A percentile compares a stretch with the other conserved stretches of the same genome.
Evolutionary conservation across 1,139 yeast genomes (phyloP).

Genomic region (Candida mesenterica): DNA sequence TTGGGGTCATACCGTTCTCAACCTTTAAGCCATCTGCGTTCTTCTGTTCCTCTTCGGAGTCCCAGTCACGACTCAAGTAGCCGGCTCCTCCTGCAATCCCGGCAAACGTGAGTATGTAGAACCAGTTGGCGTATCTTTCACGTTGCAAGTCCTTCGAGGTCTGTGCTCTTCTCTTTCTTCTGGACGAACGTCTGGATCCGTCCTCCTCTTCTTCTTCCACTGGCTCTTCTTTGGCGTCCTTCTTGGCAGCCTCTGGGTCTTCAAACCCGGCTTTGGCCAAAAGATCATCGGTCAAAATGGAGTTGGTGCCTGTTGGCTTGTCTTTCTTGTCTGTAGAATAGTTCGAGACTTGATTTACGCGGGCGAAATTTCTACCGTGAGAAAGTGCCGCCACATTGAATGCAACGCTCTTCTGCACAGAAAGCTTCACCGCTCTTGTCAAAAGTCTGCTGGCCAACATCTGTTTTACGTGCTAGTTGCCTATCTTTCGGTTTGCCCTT

Average conservation of each 20-base stretch:
- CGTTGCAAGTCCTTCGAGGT: slow-evolving; percentile 60
- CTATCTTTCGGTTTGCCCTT: neutral
- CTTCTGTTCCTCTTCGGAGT: slow-evolving; percentile 66
- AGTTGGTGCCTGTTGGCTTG: slow-evolving; percentile 38
- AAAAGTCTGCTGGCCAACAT: slow-evolving; percentile 2
- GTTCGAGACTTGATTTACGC: slow-evolving; percentile 3
- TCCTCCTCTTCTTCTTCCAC: slow-evolving; percentile 16
- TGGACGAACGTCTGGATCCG: slow-evolving; percentile 14
- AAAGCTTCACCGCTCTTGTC: slow-evolving; percentile 1
- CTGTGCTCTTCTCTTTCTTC: slow-evolving; percentile 54
- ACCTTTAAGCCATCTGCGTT: slow-evolving; percentile 48
- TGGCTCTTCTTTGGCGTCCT: slow-evolving; percentile 5
- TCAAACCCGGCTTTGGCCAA: slow-evolving; percentile 83
- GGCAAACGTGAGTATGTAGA: slow-evolving; percentile 62
- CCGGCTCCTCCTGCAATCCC: slow-evolving; percentile 63
- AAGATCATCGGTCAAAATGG: slow-evolving; percentile 77
- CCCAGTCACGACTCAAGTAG: slow-evolving; percentile 87
- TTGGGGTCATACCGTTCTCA: slow-evolving; percentile 68
- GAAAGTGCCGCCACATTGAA: neutral
- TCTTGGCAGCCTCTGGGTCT: slow-evolving; percentile 22
- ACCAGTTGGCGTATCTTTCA: slow-evolving; percentile 67
- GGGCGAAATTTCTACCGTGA: neutral
- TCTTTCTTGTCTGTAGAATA: slow-evolving; percentile 27
- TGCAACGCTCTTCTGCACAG: neutral
- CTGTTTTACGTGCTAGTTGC: neutral